Percentiles rank a stretch among this genome's conserved stretches.
Conservation (phyloP, 2,329 filamentous ascomycete genomes). For the Neofusicoccum sp. region DNA sequence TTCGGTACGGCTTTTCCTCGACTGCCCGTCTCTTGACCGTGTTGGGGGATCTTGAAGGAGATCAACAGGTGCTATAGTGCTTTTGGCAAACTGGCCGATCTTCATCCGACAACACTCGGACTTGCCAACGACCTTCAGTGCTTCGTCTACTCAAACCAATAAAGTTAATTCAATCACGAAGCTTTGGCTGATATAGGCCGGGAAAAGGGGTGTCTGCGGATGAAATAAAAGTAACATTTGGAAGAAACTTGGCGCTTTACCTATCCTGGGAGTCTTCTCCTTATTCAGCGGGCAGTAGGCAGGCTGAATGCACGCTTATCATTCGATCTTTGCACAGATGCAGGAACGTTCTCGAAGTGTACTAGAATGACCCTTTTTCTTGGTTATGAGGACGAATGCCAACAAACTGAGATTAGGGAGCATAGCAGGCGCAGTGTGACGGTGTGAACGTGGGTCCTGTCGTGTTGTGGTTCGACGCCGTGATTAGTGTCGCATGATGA, state of each 20-base stretch:
- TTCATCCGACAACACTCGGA: not conserved
- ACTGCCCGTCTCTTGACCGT: not conserved
- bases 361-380: too few relatives aligned
- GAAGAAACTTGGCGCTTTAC: too few relatives aligned
- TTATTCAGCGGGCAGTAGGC: too few relatives aligned
- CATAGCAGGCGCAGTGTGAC: not conserved
- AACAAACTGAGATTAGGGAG: not conserved
- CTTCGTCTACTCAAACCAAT: not conserved
- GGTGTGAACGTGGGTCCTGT: not conserved
- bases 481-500: not conserved
- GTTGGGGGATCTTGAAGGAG: not conserved
- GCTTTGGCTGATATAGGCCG: too few relatives aligned
- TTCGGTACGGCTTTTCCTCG: not conserved
- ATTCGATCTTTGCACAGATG: too few relatives aligned
- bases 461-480: not conserved
- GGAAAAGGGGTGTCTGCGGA: too few relatives aligned
- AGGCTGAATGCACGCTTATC: too few relatives aligned
- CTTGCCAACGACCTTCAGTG: not conserved
- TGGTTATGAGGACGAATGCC: not conserved
- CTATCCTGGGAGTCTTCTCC: too few relatives aligned
- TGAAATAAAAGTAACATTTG: too few relatives aligned
- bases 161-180: not conserved
- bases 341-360: not conserved
- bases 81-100: slow-evolving; percentile 2
- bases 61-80: not conserved